A percentile compares a stretch with the other conserved stretches of the same genome.
phyloP scores from a whole-genome alignment of 2,329 filamentous ascomycete genomes.

The Paraconiothyrium sp. region DNA sequence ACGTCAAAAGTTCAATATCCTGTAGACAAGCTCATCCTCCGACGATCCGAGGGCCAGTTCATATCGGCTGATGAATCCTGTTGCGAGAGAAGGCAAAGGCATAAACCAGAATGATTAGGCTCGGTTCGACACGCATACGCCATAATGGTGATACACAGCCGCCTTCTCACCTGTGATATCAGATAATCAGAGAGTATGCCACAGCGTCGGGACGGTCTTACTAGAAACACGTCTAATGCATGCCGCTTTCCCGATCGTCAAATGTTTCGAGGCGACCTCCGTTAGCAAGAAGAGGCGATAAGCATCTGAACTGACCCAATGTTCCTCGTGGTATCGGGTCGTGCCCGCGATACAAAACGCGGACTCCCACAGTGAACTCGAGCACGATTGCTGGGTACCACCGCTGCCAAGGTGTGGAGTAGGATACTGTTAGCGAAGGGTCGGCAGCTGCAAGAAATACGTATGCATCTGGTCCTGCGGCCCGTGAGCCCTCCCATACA shows the following conservation, averaged over 20 bases:
- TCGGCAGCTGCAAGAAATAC: slow-evolving; percentile 13
- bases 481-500: background rate
- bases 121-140: slow-evolving; percentile 1
- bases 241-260: slow-evolving; percentile 1
- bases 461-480: background rate
- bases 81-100: background rate
- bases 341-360: slow-evolving; percentile 5
- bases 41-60: slow-evolving; percentile 3
- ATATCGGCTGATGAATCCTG: background rate
- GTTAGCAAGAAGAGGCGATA: background rate
- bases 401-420: slow-evolving; percentile 5
- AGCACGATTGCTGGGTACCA: slow-evolving; percentile 1
- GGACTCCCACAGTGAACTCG: background rate
- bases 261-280: background rate
- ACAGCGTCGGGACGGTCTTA: slow-evolving; percentile 7
- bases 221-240: slow-evolving; percentile 1
- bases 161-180: slow-evolving; percentile 1
- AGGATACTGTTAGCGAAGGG: slow-evolving; percentile 1
- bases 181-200: slow-evolving; percentile 10
- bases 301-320: background rate
- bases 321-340: background rate
- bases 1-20: background rate
- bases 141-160: slow-evolving; percentile 4
- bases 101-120: background rate
- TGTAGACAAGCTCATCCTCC: background rate